These are phyloP conservation scores for Kregervanrija delftensis DNA, from an alignment of 805 yeast species.

Conservation along the genomic window DNA sequence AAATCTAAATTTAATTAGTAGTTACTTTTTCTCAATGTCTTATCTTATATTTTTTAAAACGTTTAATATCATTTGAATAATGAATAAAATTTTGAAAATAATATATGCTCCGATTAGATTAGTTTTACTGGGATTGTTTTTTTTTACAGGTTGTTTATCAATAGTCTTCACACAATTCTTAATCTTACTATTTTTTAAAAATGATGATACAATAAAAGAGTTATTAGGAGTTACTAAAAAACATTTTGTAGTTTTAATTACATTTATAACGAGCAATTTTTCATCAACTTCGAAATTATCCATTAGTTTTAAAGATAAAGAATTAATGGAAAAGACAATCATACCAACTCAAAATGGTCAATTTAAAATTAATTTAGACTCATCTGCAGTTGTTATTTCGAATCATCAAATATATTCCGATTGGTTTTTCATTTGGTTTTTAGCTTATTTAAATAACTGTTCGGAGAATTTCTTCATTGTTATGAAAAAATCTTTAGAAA, in stretches of 20 bases:
- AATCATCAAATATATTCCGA: constrained; percentile 94
- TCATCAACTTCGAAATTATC: constrained; percentile 48
- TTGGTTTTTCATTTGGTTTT: constrained; percentile 90
- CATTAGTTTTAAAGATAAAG: constrained; percentile 32
- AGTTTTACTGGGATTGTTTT: constrained; percentile 18
- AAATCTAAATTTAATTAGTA: too few species aligned
- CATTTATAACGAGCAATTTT: constrained; percentile 37
- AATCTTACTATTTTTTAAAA: constrained; percentile 27
- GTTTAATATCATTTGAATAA: too few species aligned
- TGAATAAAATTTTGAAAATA: too few species aligned
- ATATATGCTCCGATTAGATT: constrained; percentile 8
- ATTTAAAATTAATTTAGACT: constrained; percentile 15
- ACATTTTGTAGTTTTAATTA: constrained; percentile 48
- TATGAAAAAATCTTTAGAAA: constrained; percentile 65
- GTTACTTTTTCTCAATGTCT: too few species aligned
- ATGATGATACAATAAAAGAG: constrained; percentile 31
- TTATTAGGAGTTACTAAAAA: constrained; percentile 48
- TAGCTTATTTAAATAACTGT: constrained; percentile 59
- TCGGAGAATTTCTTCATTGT: constrained; percentile 65
- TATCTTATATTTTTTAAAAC: too few species aligned
- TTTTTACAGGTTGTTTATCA: constrained; percentile 34
- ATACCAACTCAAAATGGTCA: constrained; percentile 6
- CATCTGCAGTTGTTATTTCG: constrained; percentile 50
- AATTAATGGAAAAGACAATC: constrained; percentile 3
- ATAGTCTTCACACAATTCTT: constrained; percentile 41